These are phyloP conservation scores for Noccaea caerulescens DNA, from an alignment of 345 rosid genomes.

Conservation along the genomic window DNA sequence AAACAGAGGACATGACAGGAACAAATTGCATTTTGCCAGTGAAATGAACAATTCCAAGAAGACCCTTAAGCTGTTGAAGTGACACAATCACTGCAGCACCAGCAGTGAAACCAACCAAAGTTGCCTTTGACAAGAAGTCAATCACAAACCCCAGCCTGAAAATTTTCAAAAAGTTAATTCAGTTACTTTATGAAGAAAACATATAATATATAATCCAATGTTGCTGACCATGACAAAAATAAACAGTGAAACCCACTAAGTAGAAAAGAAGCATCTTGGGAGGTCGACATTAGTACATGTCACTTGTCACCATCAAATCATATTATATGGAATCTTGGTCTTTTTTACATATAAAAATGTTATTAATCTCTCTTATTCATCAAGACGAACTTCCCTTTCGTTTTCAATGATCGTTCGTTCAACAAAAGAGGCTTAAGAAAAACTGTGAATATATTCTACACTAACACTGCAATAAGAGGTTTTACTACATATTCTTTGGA, in stretches of 20 bases:
- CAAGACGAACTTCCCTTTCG: conserved; percentile 20
- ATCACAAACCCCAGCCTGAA: conserved; percentile 93
- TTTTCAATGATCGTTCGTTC: conserved; percentile 32
- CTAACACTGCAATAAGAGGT: conserved; percentile 21
- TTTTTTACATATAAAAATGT: neutral
- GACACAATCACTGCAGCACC: conserved; percentile 97
- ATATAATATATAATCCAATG: neutral
- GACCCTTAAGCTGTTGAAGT: conserved; percentile 89
- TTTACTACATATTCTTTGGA: conserved; percentile 10
- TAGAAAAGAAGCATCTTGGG: conserved; percentile 43
- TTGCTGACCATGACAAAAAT: conserved; percentile 25
- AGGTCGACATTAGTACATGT: conserved; percentile 51
- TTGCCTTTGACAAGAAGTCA: conserved; percentile 97
- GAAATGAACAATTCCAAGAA: conserved; percentile 95
- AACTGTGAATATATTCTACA: conserved; percentile 42
- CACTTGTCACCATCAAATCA: conserved; percentile 56
- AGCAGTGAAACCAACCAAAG: conserved; percentile 93
- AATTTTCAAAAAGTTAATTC: neutral
- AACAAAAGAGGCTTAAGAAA: conserved; percentile 33
- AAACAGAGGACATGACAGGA: conserved; percentile 63
- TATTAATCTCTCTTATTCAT: conserved; percentile 28
- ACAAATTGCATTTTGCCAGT: conserved; percentile 84
- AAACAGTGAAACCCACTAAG: conserved; percentile 43
- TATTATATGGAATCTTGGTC: conserved; percentile 41
- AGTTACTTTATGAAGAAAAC: neutral